Percentiles rank a stretch among this genome's conserved stretches.
Conservation (phyloP, 2,329 filamentous ascomycete species). For the Fusarium nodosum region DNA sequence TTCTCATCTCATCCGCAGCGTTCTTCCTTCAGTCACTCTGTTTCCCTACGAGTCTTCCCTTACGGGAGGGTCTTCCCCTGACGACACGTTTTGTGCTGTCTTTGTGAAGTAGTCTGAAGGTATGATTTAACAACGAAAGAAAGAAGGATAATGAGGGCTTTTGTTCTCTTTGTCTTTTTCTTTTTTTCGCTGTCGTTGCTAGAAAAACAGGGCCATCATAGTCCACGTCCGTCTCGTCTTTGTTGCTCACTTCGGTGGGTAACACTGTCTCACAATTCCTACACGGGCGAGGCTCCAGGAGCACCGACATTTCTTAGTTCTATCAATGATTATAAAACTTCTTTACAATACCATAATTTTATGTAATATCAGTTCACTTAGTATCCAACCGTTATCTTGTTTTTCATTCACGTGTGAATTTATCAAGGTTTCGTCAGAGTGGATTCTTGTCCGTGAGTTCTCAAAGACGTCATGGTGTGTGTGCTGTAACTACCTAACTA, state of each 20-base stretch:
- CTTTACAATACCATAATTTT: background rate
- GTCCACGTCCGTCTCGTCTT: constrained; percentile 61
- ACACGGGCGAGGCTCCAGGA: constrained; percentile 67
- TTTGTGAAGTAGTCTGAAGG: constrained; percentile 55
- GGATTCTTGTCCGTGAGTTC: constrained; percentile 24
- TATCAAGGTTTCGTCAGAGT: constrained; percentile 38
- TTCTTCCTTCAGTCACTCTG: constrained; percentile 52
- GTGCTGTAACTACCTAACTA: background rate
- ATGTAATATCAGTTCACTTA: background rate
- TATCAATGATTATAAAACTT: background rate
- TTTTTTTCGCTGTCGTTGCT: constrained; percentile 54
- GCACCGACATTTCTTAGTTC: constrained; percentile 59
- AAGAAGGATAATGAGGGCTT: constrained; percentile 8
- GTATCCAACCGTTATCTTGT: background rate
- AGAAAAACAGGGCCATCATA: constrained; percentile 67
- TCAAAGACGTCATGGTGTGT: constrained; percentile 40
- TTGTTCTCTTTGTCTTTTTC: constrained; percentile 3
- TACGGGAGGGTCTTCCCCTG: constrained; percentile 53
- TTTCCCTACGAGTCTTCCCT: constrained; percentile 53
- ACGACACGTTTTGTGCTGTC: constrained; percentile 55
- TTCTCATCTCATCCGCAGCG: constrained; percentile 42
- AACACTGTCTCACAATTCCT: constrained; percentile 39
- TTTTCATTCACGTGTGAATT: constrained; percentile 24
- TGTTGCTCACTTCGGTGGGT: constrained; percentile 37
- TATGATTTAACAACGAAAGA: constrained; percentile 26